phyloP scores from a whole-genome alignment of 129 eudicot species.

The Solidago caesia region DNA sequence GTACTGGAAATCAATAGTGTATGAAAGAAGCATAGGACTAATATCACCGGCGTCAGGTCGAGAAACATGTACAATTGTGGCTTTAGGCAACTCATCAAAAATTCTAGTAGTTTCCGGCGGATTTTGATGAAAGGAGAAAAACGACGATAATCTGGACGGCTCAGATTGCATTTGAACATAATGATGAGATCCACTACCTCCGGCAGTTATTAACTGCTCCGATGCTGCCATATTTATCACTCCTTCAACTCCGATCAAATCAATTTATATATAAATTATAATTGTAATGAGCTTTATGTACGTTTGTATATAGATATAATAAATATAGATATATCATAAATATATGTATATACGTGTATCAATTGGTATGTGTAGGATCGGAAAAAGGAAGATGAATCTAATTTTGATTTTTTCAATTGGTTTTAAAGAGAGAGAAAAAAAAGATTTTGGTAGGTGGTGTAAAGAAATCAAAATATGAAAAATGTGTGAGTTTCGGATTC shows the following conservation, averaged over 20 bases:
- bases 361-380: too few species aligned
- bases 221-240: constrained; percentile 36
- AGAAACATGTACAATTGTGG: constrained; percentile 73
- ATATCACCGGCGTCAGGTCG: constrained; percentile 94
- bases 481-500: too few species aligned
- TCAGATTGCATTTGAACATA: constrained; percentile 88
- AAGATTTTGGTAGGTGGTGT: too few species aligned
- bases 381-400: too few species aligned
- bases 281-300: background rate
- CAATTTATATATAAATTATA: background rate
- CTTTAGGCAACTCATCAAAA: constrained; percentile 89
- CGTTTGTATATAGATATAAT: background rate
- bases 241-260: constrained; percentile 31
- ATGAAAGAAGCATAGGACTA: constrained; percentile 75
- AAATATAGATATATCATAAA: too few species aligned
- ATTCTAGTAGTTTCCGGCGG: constrained; percentile 64
- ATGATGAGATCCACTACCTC: constrained; percentile 54
- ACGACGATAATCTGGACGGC: constrained; percentile 52
- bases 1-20: constrained; percentile 79
- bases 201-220: constrained; percentile 63
- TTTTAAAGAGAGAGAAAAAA: too few species aligned
- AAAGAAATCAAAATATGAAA: too few species aligned
- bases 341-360: too few species aligned
- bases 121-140: constrained; percentile 52
- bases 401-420: too few species aligned